Evolutionary conservation across 345 rosid genomes (phyloP).

Genomic region (Gossypioides kirkii): DNA sequence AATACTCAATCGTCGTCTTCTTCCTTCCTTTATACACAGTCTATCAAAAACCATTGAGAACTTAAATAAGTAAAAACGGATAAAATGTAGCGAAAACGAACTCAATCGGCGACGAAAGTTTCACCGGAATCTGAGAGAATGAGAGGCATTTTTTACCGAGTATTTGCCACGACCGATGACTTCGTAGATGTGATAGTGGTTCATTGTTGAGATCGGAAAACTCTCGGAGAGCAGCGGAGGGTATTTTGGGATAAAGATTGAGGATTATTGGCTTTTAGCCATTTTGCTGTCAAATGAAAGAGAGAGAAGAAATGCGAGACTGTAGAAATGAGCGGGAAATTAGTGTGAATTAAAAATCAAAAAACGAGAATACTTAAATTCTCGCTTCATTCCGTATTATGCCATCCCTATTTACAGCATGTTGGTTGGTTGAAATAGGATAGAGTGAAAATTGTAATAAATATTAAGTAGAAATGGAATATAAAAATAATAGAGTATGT

Average conservation of each 20-base stretch:
- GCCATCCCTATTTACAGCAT: too few relatives aligned
- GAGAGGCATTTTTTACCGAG: slow-evolving; percentile 51
- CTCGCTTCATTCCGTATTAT: too few relatives aligned
- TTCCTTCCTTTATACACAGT: slow-evolving; percentile 90
- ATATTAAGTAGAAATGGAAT: too few relatives aligned
- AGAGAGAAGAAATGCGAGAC: background rate
- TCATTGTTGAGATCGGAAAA: slow-evolving; percentile 36
- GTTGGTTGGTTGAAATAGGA: too few relatives aligned
- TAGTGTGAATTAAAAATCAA: slow-evolving; percentile 5
- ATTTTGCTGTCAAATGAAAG: background rate
- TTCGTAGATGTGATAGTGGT: slow-evolving; percentile 88
- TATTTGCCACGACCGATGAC: slow-evolving; percentile 93
- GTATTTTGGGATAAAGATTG: background rate
- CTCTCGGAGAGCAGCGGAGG: background rate
- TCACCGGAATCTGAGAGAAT: background rate
- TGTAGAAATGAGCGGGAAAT: slow-evolving; percentile 10
- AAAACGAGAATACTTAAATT: background rate
- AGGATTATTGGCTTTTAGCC: background rate
- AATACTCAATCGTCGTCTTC: slow-evolving; percentile 96
- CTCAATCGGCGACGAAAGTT: background rate
- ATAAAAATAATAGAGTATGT: too few relatives aligned
- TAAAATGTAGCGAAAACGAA: background rate
- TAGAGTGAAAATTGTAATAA: too few relatives aligned
- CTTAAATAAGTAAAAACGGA: background rate
- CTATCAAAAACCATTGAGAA: slow-evolving; percentile 25